phyloP scores from a whole-genome alignment of 257 asterid genomes.

The Penstemon newberryi region DNA sequence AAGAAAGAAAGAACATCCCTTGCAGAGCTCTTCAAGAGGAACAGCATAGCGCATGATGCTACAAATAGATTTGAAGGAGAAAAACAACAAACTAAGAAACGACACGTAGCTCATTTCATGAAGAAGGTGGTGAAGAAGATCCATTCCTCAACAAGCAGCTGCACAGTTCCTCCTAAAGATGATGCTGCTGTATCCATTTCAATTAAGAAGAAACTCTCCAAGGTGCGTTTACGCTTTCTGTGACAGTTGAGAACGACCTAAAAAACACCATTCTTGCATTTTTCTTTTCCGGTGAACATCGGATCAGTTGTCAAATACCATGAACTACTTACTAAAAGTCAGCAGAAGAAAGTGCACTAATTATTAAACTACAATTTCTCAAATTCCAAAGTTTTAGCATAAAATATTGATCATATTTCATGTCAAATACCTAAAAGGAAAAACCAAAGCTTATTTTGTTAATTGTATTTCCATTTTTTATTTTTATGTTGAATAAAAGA shows the following conservation, averaged over 20 bases:
- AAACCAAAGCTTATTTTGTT: neutral
- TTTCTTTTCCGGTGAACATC: conserved; percentile 4
- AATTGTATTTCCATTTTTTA: neutral
- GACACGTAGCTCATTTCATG: conserved; percentile 42
- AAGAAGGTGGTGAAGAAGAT: conserved; percentile 65
- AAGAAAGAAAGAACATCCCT: conserved; percentile 56
- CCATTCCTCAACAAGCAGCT: conserved; percentile 40
- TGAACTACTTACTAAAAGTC: conserved; percentile 1
- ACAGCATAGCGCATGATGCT: conserved; percentile 27
- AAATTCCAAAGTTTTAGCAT: neutral
- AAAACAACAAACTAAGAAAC: conserved; percentile 38
- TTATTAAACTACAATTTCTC: conserved; percentile 8
- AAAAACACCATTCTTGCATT: conserved; percentile 14
- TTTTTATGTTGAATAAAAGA: conserved; percentile 16
- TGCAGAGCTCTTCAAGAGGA: conserved; percentile 54
- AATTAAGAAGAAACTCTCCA: conserved; percentile 55
- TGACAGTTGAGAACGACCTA: conserved; percentile 16
- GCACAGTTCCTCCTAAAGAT: conserved; percentile 39
- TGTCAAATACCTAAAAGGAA: neutral
- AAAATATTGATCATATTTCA: neutral
- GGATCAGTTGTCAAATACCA: conserved; percentile 19
- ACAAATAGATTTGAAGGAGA: conserved; percentile 33
- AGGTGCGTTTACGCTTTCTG: conserved; percentile 51
- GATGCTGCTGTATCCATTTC: conserved; percentile 42
- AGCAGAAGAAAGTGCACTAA: conserved; percentile 13